Base-by-base conservation (phyloP, 75 land plant species). In the Gnetum montanum region DNA sequence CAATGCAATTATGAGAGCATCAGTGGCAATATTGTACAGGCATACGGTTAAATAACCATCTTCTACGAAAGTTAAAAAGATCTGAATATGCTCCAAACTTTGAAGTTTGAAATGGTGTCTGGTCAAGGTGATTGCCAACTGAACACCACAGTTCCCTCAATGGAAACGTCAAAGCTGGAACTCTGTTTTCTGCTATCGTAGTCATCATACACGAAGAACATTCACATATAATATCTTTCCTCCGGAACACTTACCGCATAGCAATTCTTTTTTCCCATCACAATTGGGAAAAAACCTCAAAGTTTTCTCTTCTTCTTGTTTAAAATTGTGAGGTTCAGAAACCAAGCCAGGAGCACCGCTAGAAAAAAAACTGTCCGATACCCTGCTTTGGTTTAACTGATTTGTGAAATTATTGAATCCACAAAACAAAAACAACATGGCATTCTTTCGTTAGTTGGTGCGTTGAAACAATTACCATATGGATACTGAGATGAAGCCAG, bases 11-110 rank as follows among this genome's bases (percentile, higher is more conserved):
- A 94, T 82, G 1, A 96, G 98, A 1, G 98, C 59, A 60, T 94
- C 98, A 25, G 98, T 94, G 33, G 91, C 91, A 58, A 89, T 75
- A 54, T 84, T 81, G 76, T 94, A 94, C 68, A 94, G 81, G 57
- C 98, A 94, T 4, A 94, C 41, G 5, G 76, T 82, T 11, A 75
- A 87, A 13, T 62, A 62, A 8, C 74, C 75, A 48, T 89, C 88
- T 6, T 46, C 43, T 28, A 85, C 65, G 44, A 61, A 81, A 6
- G 82, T 67, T 76, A 59, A 83, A 72, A n/a, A 94, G 82, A 76
- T 94, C 96, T 18, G 94, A 75, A 65, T 90, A 94, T 10, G 88
- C 96, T 10, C 98, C 98, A 38, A 34, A 31, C 11, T 62, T 68
- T 31, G 74, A 52, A 34, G 54, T 44, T 1, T 33, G 40, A 46